Base-by-base conservation (phyloP, 176 grass and related monocot species). In the Avena eriantha region DNA sequence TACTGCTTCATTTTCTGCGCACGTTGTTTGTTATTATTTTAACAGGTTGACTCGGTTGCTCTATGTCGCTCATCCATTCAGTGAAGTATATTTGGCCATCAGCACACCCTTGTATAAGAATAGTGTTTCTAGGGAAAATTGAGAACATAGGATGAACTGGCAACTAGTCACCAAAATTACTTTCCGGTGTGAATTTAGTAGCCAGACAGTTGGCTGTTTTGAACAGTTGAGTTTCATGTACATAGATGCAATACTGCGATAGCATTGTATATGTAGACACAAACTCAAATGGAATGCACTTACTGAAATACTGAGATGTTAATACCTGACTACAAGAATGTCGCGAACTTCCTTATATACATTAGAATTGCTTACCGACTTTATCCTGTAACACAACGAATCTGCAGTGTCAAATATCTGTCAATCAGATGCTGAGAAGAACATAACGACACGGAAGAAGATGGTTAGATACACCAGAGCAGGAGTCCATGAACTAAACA, bases 321-420 rank as follows among this genome's bases (percentile, higher is more conserved):
- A 23, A 82, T 91, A 90, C 83, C 93, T 90, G 80, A 75, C 55
- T 49, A 88, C 23, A 84, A 77, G 2, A 88, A 90, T 29, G 82
- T 6, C 18, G 16, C 54, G 35, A 53, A 36, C 21, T 73, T 73
- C 64, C 43, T 74, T 22, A n/a, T 22, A n/a, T 88, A 82, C 47
- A 78, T 67, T 92, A 82, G 39, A 45, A 86, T 55, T 87, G 73
- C 91, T 98, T 95, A 98, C 96, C 93, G 90, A 98, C 90, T 98
- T 95, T 98, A 89, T 95, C 96, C 96, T 95, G 93, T 58, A 92
- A 81, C 19, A 80, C 59, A 90, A 74, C 14, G 51, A 95, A 77
- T 48, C 64, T 76, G 58, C 26, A 22, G 10, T 73, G 80, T 90
- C 86, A 95, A 88, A 83, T 55, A 29, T 75, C 73, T 43, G 58